phyloP scores from a whole-genome alignment of 352 stramenopile species.

The Phytophthora vignae region DNA sequence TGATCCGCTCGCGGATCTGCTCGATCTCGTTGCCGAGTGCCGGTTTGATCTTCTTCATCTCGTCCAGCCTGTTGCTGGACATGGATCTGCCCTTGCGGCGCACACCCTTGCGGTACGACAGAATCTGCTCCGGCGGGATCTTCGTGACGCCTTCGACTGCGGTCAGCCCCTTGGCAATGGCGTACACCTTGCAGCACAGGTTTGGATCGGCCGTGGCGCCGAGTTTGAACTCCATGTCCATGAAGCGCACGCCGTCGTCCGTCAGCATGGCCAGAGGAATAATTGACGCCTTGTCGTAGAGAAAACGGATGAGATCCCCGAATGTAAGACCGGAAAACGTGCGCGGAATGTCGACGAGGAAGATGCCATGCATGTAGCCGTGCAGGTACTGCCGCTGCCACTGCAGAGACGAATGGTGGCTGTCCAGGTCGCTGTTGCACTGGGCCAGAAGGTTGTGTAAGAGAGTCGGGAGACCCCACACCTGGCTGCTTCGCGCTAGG shows the following conservation, averaged over 20 bases:
- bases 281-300: constrained; percentile 80
- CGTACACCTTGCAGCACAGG: constrained; percentile 84
- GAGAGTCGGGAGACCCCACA: constrained; percentile 73
- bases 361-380: constrained; percentile 75
- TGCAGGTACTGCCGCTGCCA: constrained; percentile 80
- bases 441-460: constrained; percentile 69
- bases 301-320: constrained; percentile 79
- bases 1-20: constrained; percentile 64
- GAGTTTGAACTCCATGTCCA: constrained; percentile 85
- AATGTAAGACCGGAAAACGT: constrained; percentile 86
- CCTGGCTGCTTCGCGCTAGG: constrained; percentile 68
- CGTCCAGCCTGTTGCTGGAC: constrained; percentile 31
- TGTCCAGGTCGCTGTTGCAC: constrained; percentile 60
- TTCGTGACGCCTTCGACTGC: constrained; percentile 65
- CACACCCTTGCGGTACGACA: constrained; percentile 78
- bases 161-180: constrained; percentile 63
- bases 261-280: constrained; percentile 76
- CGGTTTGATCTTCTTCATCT: constrained; percentile 65
- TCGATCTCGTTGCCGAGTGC: constrained; percentile 66
- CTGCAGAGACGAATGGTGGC: constrained; percentile 55
- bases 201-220: constrained; percentile 77
- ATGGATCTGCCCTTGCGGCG: constrained; percentile 64
- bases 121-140: constrained; percentile 76
- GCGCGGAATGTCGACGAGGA: constrained; percentile 78
- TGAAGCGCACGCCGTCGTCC: constrained; percentile 67